Evolutionary conservation across 2,329 filamentous ascomycete genomes (phyloP).

Genomic region (Tolypocladium nubicola): DNA sequence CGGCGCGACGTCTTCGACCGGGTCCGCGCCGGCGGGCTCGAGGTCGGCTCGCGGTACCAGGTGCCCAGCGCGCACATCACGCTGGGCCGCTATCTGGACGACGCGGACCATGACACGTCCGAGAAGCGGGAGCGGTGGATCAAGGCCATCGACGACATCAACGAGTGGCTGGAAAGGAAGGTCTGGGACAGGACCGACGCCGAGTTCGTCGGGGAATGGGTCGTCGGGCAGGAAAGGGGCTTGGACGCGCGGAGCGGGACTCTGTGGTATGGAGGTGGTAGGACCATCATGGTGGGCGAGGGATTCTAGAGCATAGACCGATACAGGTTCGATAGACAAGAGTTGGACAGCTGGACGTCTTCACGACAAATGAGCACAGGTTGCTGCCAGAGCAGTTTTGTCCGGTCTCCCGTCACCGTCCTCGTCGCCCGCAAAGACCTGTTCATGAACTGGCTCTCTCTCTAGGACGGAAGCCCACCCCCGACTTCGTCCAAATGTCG

Average conservation of each 20-base stretch:
- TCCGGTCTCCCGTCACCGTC: no score
- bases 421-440: not conserved
- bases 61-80: constrained; percentile 88
- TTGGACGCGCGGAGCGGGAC: constrained; percentile 64
- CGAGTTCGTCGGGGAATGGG: constrained; percentile 58
- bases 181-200: constrained; percentile 51
- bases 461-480: not conserved
- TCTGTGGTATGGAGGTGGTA: constrained; percentile 81
- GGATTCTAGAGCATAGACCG: constrained; percentile 35
- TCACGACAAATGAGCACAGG: not conserved
- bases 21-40: constrained; percentile 50
- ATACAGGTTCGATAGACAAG: not conserved
- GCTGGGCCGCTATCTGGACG: constrained; percentile 66
- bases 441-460: not conserved
- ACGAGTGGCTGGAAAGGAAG: constrained; percentile 59
- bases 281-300: constrained; percentile 53
- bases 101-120: constrained; percentile 49
- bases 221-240: constrained; percentile 77
- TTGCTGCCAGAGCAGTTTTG: no score
- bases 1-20: constrained; percentile 64
- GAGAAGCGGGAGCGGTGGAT: constrained; percentile 56
- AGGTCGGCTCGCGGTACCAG: constrained; percentile 69
- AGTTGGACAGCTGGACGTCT: not conserved
- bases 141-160: constrained; percentile 62
- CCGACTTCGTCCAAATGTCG: not conserved